phyloP scores from a whole-genome alignment of 805 yeast species.

The Lipomyces spencermartinsiae region DNA sequence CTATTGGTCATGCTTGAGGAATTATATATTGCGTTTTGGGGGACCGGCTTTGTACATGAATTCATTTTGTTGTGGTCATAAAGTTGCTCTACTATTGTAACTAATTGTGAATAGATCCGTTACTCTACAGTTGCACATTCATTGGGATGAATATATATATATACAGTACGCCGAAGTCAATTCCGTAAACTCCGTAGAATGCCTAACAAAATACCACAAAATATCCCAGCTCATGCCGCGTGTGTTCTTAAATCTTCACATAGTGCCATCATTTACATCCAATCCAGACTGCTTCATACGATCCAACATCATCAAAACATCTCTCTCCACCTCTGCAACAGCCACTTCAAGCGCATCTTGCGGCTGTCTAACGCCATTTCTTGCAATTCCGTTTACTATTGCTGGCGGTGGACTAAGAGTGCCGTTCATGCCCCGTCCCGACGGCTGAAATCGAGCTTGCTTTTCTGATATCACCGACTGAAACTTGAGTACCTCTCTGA shows the following conservation, averaged over 20 bases:
- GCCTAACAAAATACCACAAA: neutral
- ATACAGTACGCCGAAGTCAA: neutral
- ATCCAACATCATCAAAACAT: slow-evolving; percentile 16
- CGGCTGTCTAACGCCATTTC: neutral
- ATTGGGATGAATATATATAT: neutral
- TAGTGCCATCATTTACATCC: neutral
- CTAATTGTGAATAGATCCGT: neutral
- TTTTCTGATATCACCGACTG: slow-evolving; percentile 3
- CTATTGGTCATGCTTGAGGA: neutral
- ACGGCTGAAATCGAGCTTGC: slow-evolving; percentile 7
- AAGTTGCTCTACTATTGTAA: neutral
- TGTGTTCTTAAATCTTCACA: neutral
- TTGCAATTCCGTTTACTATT: neutral
- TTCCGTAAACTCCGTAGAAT: neutral
- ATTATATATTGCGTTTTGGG: neutral
- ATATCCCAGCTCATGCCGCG: too few relatives aligned
- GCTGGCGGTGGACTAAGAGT: neutral
- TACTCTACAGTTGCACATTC: neutral
- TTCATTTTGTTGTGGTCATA: neutral
- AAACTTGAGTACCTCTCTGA: slow-evolving; percentile 14
- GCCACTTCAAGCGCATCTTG: slow-evolving; percentile 17
- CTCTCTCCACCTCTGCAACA: slow-evolving; percentile 12
- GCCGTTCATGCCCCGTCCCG: neutral
- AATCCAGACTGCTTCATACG: slow-evolving; percentile 22
- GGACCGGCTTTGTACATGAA: neutral